A percentile compares a stretch with the other conserved stretches of the same genome.
These are phyloP conservation scores for Exophiala oligosperma DNA, from an alignment of 2,329 filamentous ascomycete species.

Conservation along the genomic window DNA sequence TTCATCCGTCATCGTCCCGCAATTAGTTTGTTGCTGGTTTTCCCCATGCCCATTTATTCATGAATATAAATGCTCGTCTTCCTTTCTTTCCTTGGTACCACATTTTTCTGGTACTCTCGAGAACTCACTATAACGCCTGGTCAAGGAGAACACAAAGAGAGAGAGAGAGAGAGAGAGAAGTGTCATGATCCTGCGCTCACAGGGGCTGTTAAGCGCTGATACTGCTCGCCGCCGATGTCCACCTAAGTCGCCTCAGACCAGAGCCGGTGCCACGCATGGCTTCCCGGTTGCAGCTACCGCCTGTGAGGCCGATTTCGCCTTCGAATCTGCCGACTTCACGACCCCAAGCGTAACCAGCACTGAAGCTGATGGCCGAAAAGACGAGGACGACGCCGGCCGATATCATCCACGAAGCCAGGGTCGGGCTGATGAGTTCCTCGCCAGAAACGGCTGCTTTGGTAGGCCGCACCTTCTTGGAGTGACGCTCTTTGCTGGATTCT, in stretches of 20 bases:
- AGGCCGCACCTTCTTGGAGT: slow-evolving; percentile 31
- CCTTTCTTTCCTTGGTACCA: not conserved
- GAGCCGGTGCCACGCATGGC: slow-evolving; percentile 34
- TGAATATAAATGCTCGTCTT: slow-evolving; percentile 1
- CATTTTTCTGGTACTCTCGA: too few species aligned
- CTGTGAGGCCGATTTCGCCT: slow-evolving; percentile 33
- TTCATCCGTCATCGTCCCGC: too few species aligned
- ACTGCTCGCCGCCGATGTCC: slow-evolving; percentile 20
- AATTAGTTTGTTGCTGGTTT: too few species aligned
- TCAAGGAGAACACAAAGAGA: too few species aligned
- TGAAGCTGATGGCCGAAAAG: slow-evolving; percentile 64
- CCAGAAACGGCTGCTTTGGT: slow-evolving; percentile 36
- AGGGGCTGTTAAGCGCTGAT: slow-evolving; percentile 10
- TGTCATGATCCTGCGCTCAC: too few species aligned
- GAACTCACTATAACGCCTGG: too few species aligned
- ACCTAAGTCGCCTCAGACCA: slow-evolving; percentile 20
- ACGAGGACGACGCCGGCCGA: slow-evolving; percentile 65
- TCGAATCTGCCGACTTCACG: slow-evolving; percentile 59
- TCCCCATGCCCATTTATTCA: not conserved
- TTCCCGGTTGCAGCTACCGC: slow-evolving; percentile 46
- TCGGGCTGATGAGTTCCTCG: slow-evolving; percentile 51
- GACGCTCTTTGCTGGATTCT: slow-evolving; percentile 41
- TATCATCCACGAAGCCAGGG: slow-evolving; percentile 65
- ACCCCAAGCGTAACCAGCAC: slow-evolving; percentile 63
- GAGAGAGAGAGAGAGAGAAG: too few species aligned